Percentiles rank a stretch among this genome's conserved stretches.
phyloP scores from a whole-genome alignment of 331 rosid genomes.

The Rhamnella rubrinervis region DNA sequence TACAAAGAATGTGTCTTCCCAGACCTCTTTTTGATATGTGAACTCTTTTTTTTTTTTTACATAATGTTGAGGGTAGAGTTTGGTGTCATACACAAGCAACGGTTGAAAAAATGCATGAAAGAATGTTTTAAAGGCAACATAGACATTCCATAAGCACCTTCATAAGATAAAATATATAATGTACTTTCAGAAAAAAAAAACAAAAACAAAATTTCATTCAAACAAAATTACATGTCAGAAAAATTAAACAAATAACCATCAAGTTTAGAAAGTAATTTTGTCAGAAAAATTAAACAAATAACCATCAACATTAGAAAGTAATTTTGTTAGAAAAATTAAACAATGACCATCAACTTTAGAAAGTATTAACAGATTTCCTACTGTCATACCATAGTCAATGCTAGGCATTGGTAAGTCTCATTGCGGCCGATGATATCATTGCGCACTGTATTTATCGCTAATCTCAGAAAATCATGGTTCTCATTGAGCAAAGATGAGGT shows the following conservation, averaged over 20 bases:
- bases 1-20: too few relatives aligned
- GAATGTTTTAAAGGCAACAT: not conserved
- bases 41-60: too few relatives aligned
- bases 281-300: too few relatives aligned
- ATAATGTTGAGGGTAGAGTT: too few relatives aligned
- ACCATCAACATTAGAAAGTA: too few relatives aligned
- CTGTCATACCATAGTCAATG: constrained; percentile 92
- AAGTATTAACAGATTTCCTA: constrained; percentile 11
- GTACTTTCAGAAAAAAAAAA: not conserved
- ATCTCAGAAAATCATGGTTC: constrained; percentile 96
- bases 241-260: not conserved
- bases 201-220: not conserved
- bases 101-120: too few relatives aligned
- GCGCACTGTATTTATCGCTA: constrained; percentile 97
- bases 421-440: constrained; percentile 98
- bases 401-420: constrained; percentile 95
- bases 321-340: too few relatives aligned
- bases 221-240: too few relatives aligned
- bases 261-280: not conserved
- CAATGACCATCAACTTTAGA: not conserved
- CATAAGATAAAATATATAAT: not conserved
- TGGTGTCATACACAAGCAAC: too few relatives aligned
- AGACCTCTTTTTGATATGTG: too few relatives aligned
- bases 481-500: constrained; percentile 94
- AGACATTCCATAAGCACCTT: constrained; percentile 3